Base-by-base conservation (phyloP, 352 stramenopile genomes). In the Pythium rishiriense region DNA sequence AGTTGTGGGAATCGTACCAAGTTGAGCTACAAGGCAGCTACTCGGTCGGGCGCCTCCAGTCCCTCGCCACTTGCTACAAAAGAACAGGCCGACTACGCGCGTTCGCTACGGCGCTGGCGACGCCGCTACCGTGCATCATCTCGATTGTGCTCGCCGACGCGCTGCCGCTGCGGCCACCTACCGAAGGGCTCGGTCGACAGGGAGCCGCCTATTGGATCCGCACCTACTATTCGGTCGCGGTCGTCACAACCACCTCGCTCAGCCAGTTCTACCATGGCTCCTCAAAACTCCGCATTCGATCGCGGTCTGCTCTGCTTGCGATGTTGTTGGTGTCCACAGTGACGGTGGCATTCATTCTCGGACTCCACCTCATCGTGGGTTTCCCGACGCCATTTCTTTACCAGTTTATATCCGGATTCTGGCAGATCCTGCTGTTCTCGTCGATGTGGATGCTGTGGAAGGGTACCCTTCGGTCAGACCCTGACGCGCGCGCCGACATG, bases 351-450 rank as follows among this genome's bases (percentile, higher is more conserved):
- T 19, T 50, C 21, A 39, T 45, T 9, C 28, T 58, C 14, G 21
- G 37, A 1, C 29, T 51, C 29, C 25, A 48, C 14, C 17, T 58
- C 3, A n/a, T 65, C 26, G 26, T 65, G 14, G 58, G 58, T 25
- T 65, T 65, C 17, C 58, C 58, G 2, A 48, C 39, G 25, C 58
- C 46, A 21, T 65, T 65, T 35, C 8, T 50, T 6, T 70, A 78
- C 2, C 61, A 76, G 9, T 37, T 78, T 21, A 65, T 56, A 1
- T 69, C 69, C 6, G 26, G 41, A 0, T 64, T 71, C 29, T 70
- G 67, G 15, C 66, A 73, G 41, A 64, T 69, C 24, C 45, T 68
- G 43, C 29, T 77, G 21, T 45, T 41, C 15, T 10, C 45, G 1
- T 14, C 4, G 4, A 28, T 62, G n/a, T 69, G 11, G 29, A 9